Conservation (phyloP, 495 filamentous ascomycete species). For the Xylaria telfairii region DNA sequence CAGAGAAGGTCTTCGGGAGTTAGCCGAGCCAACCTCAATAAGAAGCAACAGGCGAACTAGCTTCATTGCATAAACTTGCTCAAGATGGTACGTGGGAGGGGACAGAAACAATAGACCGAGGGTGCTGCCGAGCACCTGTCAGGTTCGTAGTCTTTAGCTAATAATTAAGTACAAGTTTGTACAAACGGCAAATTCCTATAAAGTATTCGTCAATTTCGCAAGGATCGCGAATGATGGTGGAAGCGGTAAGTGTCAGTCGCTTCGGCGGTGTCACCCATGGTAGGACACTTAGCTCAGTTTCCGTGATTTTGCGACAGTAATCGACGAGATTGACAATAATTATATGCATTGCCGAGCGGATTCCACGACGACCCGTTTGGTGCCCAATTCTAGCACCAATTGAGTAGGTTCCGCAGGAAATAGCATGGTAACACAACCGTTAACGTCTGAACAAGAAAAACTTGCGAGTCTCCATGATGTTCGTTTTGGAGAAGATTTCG, state of each 20-base stretch:
- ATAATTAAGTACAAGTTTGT: constrained; percentile 23
- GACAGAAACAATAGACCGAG: constrained; percentile 5
- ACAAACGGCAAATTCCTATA: not conserved
- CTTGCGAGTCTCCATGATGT: constrained; percentile 32
- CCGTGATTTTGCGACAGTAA: constrained; percentile 21
- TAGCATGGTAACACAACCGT: constrained; percentile 6
- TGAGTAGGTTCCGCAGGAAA: constrained; percentile 12
- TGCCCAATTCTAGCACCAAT: not conserved
- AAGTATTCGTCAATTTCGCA: constrained; percentile 16
- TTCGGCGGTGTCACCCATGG: constrained; percentile 1
- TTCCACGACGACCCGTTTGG: constrained; percentile 1
- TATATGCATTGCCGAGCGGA: constrained; percentile 4
- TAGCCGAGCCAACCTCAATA: not conserved
- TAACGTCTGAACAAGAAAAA: not conserved
- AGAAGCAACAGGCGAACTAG: not conserved
- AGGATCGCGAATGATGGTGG: constrained; percentile 5
- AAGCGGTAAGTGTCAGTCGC: constrained; percentile 18
- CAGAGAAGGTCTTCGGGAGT: not conserved
- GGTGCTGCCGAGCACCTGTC: constrained; percentile 13
- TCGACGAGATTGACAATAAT: constrained; percentile 5
- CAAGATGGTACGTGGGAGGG: not conserved
- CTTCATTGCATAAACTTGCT: not conserved
- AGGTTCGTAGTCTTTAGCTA: constrained; percentile 22
- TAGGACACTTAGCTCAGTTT: not conserved
- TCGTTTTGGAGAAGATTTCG: constrained; percentile 37